Percentiles rank a stretch among this genome's conserved stretches.
Evolutionary conservation across 768 basidiomycete species (phyloP).

Genomic region (Agaricus subrufescens): DNA sequence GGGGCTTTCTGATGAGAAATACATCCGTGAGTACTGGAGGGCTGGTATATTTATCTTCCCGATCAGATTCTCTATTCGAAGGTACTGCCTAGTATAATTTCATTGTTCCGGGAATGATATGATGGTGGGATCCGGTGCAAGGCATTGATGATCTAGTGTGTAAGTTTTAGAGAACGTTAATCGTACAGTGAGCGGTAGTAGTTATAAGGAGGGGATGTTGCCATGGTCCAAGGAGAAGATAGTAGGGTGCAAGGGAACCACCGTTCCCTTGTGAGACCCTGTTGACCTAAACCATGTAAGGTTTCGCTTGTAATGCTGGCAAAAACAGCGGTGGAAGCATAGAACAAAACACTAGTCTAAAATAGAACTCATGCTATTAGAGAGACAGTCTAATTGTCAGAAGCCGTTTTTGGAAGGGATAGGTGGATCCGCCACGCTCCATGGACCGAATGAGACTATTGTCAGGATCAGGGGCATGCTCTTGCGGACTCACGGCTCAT

Average conservation of each 20-base stretch:
- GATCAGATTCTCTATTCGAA: constrained; percentile 5
- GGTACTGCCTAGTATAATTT: neutral
- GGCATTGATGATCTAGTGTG: neutral
- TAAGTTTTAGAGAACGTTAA: neutral
- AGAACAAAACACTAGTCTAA: neutral
- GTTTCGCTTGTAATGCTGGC: neutral
- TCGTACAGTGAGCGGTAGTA: too few relatives aligned
- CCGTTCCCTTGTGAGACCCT: neutral
- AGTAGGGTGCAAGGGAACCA: neutral
- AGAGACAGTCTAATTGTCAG: too few relatives aligned
- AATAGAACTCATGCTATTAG: neutral
- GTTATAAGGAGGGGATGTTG: too few relatives aligned
- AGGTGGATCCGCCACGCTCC: neutral
- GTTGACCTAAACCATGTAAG: neutral
- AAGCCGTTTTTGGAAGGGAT: too few relatives aligned
- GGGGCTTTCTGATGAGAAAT: constrained; percentile 7
- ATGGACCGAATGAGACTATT: neutral
- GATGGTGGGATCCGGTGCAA: neutral
- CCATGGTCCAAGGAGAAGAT: too few relatives aligned
- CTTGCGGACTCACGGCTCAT: too few relatives aligned
- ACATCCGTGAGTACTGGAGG: constrained; percentile 8
- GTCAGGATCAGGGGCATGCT: neutral
- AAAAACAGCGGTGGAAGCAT: neutral
- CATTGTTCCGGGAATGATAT: constrained; percentile 5
- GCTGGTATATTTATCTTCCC: neutral